These are phyloP conservation scores for Sordariomycetes sp. DNA, from an alignment of 2,329 filamentous ascomycete genomes.

Conservation along the genomic window DNA sequence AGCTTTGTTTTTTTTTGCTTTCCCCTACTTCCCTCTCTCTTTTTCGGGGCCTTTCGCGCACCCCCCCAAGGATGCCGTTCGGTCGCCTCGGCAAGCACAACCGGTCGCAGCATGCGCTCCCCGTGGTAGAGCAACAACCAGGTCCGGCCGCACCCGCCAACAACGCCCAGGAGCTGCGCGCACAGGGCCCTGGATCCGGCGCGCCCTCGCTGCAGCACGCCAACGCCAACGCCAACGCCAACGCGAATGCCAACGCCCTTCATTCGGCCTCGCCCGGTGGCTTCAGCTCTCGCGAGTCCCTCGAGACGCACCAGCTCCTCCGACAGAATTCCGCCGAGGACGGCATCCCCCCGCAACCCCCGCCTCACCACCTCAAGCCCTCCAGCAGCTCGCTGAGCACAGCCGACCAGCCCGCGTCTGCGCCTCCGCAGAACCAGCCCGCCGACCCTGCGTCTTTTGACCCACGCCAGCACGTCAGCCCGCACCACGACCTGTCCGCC, in stretches of 20 bases:
- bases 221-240: too few species aligned
- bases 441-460: background rate
- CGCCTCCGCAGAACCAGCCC: conserved; percentile 17
- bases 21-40: background rate
- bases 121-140: conserved; percentile 24
- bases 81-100: conserved; percentile 44
- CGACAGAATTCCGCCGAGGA: conserved; percentile 16
- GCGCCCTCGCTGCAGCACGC: background rate
- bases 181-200: background rate
- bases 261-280: background rate
- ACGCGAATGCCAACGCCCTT: background rate
- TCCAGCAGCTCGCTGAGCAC: conserved; percentile 5
- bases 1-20: background rate
- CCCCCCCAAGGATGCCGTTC: conserved; percentile 21
- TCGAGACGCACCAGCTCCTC: conserved; percentile 15
- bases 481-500: background rate
- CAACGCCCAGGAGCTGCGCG: conserved; percentile 1
- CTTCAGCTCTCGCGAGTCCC: conserved; percentile 2
- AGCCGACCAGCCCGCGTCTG: conserved; percentile 13
- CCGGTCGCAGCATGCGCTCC: conserved; percentile 44
- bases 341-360: conserved; percentile 13
- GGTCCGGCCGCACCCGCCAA: conserved; percentile 12
- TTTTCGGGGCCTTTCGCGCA: background rate
- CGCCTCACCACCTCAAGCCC: conserved; percentile 13
- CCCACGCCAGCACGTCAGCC: background rate